Percentiles rank a stretch among this genome's conserved stretches.
Conservation (phyloP, 1,284 basidiomycete genomes). For the Cystobasidium slooffiae region DNA sequence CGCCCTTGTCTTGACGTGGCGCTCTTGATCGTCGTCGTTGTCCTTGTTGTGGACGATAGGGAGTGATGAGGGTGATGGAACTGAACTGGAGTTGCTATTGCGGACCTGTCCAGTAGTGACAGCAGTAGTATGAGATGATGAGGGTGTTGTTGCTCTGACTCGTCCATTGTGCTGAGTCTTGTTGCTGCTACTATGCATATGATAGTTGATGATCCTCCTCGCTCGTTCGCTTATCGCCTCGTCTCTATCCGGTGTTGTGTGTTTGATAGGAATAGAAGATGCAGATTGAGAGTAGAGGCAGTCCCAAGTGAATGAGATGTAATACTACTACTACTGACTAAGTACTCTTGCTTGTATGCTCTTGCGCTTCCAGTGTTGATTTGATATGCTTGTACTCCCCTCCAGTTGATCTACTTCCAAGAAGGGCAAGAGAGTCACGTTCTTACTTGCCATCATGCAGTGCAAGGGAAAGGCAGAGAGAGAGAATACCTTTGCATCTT, state of each 20-base stretch:
- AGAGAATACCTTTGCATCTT: too few species aligned
- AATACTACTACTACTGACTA: neutral
- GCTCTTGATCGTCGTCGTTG: neutral
- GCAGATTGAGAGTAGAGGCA: too few species aligned
- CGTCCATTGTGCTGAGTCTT: constrained; percentile 2
- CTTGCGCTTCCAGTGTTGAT: too few species aligned
- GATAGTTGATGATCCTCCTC: neutral
- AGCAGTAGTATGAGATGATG: neutral
- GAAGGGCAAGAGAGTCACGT: constrained; percentile 1
- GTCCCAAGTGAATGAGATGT: neutral
- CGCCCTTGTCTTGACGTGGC: constrained; percentile 16
- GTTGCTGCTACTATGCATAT: constrained; percentile 30
- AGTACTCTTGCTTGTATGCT: neutral
- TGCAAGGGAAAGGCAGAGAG: too few species aligned
- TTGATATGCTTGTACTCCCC: neutral
- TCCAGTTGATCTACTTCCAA: constrained; percentile 7
- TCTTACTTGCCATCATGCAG: too few species aligned
- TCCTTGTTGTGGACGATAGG: neutral
- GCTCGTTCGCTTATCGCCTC: neutral
- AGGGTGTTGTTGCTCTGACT: neutral
- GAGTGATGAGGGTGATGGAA: neutral
- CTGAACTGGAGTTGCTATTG: neutral
- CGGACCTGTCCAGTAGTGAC: neutral
- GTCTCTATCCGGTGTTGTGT: neutral
- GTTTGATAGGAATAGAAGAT: too few species aligned